Evolutionary conservation across 345 rosid species (phyloP).

Genomic region (Sisymbrium altissimum): DNA sequence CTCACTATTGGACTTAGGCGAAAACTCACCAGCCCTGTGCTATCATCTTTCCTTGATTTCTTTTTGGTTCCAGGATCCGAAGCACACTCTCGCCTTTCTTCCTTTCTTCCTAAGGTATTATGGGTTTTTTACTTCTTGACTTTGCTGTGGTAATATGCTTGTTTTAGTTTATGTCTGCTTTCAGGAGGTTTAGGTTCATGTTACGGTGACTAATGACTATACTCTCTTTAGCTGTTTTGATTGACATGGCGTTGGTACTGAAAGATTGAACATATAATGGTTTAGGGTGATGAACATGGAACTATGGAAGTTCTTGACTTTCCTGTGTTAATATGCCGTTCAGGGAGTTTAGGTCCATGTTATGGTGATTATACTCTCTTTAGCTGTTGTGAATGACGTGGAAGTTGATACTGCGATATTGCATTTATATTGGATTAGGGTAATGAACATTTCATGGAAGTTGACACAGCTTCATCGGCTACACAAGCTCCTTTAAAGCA

Average conservation of each 20-base stretch:
- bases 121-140: not conserved
- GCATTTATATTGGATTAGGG: constrained; percentile 33
- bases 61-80: constrained; percentile 65
- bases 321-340: not conserved
- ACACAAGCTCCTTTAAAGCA: constrained; percentile 48
- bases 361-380: not conserved
- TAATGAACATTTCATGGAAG: constrained; percentile 87
- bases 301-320: too few relatives aligned
- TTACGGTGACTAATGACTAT: too few relatives aligned
- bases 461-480: constrained; percentile 66
- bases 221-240: too few relatives aligned
- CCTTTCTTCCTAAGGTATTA: constrained; percentile 59
- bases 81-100: constrained; percentile 46
- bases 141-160: too few relatives aligned
- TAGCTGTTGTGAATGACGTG: not conserved
- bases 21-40: constrained; percentile 50
- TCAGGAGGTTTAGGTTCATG: too few relatives aligned
- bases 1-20: constrained; percentile 64
- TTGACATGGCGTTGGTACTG: too few relatives aligned
- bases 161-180: too few relatives aligned
- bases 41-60: constrained; percentile 58
- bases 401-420: not conserved
- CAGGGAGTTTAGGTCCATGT: not conserved
- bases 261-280: too few relatives aligned
- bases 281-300: too few relatives aligned